These are phyloP conservation scores for Agrocybe chaxingu DNA, from an alignment of 768 basidiomycete genomes.

Conservation along the genomic window DNA sequence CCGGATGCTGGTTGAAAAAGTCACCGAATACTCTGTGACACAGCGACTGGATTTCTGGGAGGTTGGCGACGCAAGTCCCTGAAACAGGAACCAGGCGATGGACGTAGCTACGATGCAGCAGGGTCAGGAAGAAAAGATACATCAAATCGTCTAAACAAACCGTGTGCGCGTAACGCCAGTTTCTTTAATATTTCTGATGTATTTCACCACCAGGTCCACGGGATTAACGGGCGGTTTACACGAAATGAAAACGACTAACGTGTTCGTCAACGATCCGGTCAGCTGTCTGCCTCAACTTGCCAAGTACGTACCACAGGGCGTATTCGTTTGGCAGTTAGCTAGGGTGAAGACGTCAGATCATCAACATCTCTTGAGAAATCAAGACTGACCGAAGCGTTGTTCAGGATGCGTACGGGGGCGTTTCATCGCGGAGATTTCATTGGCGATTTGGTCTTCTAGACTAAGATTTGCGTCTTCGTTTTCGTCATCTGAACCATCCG, in stretches of 20 bases:
- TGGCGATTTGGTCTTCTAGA: constrained; percentile 69
- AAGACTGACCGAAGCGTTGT: constrained; percentile 56
- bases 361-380: not conserved
- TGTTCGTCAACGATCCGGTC: constrained; percentile 4
- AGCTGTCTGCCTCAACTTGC: not conserved
- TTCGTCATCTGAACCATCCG: constrained; percentile 21
- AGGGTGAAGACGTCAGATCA: constrained; percentile 3
- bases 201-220: constrained; percentile 60
- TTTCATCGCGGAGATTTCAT: constrained; percentile 70
- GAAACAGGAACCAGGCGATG: constrained; percentile 73
- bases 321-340: constrained; percentile 81
- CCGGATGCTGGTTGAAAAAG: constrained; percentile 47
- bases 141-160: constrained; percentile 28
- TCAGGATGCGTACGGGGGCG: constrained; percentile 42
- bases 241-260: constrained; percentile 72
- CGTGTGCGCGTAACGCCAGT: constrained; percentile 66
- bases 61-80: constrained; percentile 62
- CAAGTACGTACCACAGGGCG: constrained; percentile 61
- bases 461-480: constrained; percentile 41
- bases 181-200: constrained; percentile 57
- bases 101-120: constrained; percentile 45
- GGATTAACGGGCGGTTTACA: constrained; percentile 79
- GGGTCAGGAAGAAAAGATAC: not conserved
- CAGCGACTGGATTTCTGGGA: constrained; percentile 64
- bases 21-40: constrained; percentile 51